A percentile compares a stretch with the other conserved stretches of the same genome.
Conservation (phyloP, 768 basidiomycete species). For the Leucocoprinus sp. region DNA sequence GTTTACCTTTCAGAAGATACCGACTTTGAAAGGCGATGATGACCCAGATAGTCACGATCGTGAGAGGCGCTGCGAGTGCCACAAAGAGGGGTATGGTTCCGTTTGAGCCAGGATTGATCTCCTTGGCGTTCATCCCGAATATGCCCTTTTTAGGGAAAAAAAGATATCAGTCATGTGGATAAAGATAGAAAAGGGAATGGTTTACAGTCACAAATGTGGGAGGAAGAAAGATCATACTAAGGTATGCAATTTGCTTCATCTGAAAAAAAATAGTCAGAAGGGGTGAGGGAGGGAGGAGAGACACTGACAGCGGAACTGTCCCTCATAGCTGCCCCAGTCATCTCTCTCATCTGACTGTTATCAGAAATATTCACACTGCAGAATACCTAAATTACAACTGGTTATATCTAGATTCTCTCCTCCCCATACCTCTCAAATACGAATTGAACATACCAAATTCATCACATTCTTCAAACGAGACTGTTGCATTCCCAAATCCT, state of each 20-base stretch:
- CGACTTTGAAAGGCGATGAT: constrained; percentile 46
- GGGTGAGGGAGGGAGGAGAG: neutral
- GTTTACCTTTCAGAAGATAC: constrained; percentile 23
- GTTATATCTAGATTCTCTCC: too few species aligned
- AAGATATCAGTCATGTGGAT: neutral
- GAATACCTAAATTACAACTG: constrained; percentile 37
- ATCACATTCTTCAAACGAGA: constrained; percentile 44
- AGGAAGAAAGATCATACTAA: constrained; percentile 56
- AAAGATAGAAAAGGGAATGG: neutral
- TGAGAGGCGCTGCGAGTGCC: constrained; percentile 37
- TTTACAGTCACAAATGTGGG: constrained; percentile 44
- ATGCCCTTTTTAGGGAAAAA: constrained; percentile 31
- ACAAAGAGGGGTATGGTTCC: constrained; percentile 38
- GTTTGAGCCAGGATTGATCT: constrained; percentile 27
- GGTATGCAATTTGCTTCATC: constrained; percentile 54
- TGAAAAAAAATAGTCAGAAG: constrained; percentile 1
- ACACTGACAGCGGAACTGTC: constrained; percentile 28
- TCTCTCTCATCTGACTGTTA: constrained; percentile 39
- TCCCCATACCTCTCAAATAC: too few species aligned
- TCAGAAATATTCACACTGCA: constrained; percentile 52
- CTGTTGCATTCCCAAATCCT: constrained; percentile 36
- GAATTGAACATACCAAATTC: constrained; percentile 31
- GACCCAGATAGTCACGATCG: constrained; percentile 42
- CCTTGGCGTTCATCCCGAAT: constrained; percentile 52
- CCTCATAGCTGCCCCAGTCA: constrained; percentile 44